Evolutionary conservation across 2,329 filamentous ascomycete species (phyloP), one percentile per base, ranked within the genome.

Genomic region (Simplicillium aogashimaense): DNA sequence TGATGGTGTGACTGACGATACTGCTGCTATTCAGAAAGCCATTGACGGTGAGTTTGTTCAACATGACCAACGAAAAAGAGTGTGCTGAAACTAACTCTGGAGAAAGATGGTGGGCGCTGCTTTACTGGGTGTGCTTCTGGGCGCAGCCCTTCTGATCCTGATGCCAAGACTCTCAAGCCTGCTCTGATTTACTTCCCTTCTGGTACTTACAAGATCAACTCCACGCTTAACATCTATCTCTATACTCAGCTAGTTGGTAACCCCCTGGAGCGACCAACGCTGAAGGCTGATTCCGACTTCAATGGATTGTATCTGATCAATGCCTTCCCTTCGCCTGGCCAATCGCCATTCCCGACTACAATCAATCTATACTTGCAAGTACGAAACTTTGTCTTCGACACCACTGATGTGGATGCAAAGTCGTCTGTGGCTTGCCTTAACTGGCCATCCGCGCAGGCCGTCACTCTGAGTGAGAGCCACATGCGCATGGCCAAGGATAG

Each of bases 1-100:
- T 36, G 64, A 76, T 47, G 73, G 72, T 18, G 52, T 54, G 2
- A 68, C 66, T 1, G 38, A 47, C 25, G 39, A 39, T 14, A 44
- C 49, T 1, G 18, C 14, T 1, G 35, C 30, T 10, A 49, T 56
- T 28, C 41, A 29, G 49, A 49, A 12, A 43, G 42, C 30, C 46
- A 52, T 40, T 55, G 53, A 40, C 15, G 3, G 25, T 33, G 13
- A 14, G 29, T 8, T 7, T 25, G 9, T 6, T 25, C 20, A 25
- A 6, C 9, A 6, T 25, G 5, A 25, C 9, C 9, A 25, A 25
- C 20, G 9, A 9, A 5, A 9, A 25, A 25, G 20, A 25, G 20
- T 6, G 9, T 9, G 9, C 5, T 6, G 20, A 25, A 25, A 25
- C 20, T 25, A 25, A 25, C 9, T 5, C 9, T 25, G 6, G 9